phyloP scores from a whole-genome alignment of 176 grass and related monocot species.

The Avena sativa region DNA sequence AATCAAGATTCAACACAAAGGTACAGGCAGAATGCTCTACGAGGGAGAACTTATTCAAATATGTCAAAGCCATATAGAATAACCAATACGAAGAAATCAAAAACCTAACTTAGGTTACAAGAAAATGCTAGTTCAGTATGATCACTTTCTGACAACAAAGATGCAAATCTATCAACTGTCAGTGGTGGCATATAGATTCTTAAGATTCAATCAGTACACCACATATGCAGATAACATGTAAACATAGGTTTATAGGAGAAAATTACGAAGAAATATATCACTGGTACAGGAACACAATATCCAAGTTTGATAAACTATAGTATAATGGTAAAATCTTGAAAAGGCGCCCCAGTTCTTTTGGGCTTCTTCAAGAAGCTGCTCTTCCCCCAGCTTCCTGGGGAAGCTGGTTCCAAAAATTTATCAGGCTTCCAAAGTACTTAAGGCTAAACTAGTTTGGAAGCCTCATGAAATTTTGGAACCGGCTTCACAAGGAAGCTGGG shows the following conservation, averaged over 20 bases:
- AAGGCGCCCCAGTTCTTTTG: neutral
- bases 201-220: constrained; percentile 22
- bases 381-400: no score
- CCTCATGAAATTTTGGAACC: no score
- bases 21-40: neutral
- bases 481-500: no score
- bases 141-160: neutral
- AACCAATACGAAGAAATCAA: neutral
- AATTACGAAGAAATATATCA: neutral
- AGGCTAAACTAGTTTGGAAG: no score
- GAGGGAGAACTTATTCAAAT: neutral
- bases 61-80: constrained; percentile 8
- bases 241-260: neutral
- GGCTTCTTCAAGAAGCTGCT: no score
- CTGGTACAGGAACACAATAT: constrained; percentile 21
- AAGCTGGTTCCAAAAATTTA: no score
- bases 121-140: neutral
- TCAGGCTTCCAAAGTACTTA: no score
- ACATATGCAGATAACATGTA: neutral
- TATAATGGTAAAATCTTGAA: neutral
- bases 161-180: neutral
- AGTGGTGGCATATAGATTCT: neutral
- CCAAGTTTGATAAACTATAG: neutral
- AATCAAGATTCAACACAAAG: constrained; percentile 3
- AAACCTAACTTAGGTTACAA: neutral